Evolutionary conservation across 768 basidiomycete genomes (phyloP).

Genomic region (Kwoniella sp.): DNA sequence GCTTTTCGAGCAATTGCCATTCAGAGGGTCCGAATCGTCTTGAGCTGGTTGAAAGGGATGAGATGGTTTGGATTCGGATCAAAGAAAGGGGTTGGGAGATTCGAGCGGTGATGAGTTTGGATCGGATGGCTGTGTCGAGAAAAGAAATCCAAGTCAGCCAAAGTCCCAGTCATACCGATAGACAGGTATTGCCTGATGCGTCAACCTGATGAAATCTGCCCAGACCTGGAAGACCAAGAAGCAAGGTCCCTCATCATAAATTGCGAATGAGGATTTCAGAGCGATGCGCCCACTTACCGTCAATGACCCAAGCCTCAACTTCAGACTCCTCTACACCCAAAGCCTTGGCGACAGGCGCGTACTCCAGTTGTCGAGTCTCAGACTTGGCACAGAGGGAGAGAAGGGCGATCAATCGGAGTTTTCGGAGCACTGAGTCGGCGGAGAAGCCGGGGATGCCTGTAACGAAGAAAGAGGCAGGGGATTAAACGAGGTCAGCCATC

Average conservation of each 20-base stretch:
- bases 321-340: conserved; percentile 43
- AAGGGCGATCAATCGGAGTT: conserved; percentile 51
- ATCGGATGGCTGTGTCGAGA: conserved; percentile 50
- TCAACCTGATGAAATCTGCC: too few species aligned
- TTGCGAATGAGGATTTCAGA: too few species aligned
- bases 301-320: conserved; percentile 54
- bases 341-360: conserved; percentile 42
- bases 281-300: too few species aligned
- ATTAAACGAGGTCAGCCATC: conserved; percentile 4
- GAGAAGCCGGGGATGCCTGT: conserved; percentile 39
- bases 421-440: conserved; percentile 41
- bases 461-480: neutral
- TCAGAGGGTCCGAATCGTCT: conserved; percentile 43
- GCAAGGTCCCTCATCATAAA: too few species aligned
- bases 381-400: conserved; percentile 37
- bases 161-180: too few species aligned
- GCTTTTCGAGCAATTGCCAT: conserved; percentile 50
- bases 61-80: conserved; percentile 46
- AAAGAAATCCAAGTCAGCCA: too few species aligned
- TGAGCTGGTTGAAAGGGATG: conserved; percentile 27
- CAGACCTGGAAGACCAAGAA: too few species aligned
- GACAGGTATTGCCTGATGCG: too few species aligned
- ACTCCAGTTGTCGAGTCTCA: conserved; percentile 36
- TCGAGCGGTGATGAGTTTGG: conserved; percentile 47
- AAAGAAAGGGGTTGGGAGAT: conserved; percentile 51